Evolutionary conservation across 768 basidiomycete genomes (phyloP), one percentile per base, ranked within the genome.

Genomic region (Lyophyllum shimeji): DNA sequence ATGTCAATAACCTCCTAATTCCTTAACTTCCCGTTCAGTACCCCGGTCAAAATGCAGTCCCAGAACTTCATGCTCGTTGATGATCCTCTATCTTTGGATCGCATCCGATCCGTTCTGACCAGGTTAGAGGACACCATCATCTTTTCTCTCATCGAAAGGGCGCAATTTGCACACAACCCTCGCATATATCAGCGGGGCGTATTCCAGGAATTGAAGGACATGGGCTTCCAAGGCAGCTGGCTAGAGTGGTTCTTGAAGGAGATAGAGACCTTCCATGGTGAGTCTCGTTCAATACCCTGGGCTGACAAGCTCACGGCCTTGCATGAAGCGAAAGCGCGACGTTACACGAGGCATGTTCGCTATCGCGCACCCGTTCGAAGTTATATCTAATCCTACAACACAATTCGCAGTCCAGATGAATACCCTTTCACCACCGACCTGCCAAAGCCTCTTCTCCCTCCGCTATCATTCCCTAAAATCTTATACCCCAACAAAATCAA

Each of bases 51-150:
- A 45, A 85, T 86, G 84, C 76, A 81, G 57, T 82, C 76, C 47
- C 69, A 83, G 59, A 95, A 93, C 67, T 90, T 89, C 60, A 82
- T 83, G 71, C 76, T 83, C 59, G 79, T 79, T 34, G 86, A 92
- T 59, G 87, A 95, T 67, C 92, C 95, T 1, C 81, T 98, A 13
- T 90, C 89, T 18, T 76, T 96, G n/a, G 89, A 94, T 46, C 80
- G 85, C 57, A 98, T 99, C 64, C 80, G 97, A 54, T 85, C 85
- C 20, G 89, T 95, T 46, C 78, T 99, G 15, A 86, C 81, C 59
- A 83, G 97, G 24, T 84, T 99, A 21, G 97, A 99, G 69, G 97
- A 99, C 64, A 99, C 96, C 20, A 98, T 99, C 76, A 98, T 98
- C 71, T 99, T 99, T 71, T 87, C 84, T 48, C 82, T 98, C 54